These are phyloP conservation scores for Podospora appendiculata DNA, from an alignment of 495 filamentous ascomycete species.

Conservation along the genomic window DNA sequence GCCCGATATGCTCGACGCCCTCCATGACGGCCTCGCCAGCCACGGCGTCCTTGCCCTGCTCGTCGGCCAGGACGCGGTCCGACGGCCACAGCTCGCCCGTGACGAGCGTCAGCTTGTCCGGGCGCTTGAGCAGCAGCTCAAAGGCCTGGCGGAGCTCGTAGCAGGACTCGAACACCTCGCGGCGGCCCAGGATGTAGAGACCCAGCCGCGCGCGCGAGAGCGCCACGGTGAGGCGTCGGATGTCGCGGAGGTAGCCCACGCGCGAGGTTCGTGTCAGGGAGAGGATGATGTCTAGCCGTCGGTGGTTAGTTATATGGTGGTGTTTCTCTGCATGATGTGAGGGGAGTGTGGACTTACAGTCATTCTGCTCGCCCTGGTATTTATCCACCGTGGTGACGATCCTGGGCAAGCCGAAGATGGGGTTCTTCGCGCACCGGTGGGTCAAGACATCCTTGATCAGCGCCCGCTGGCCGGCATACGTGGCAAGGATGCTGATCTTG, in stretches of 20 bases:
- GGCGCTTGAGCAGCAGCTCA: constrained; percentile 58
- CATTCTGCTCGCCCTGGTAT: constrained; percentile 98
- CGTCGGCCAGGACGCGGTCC: constrained; percentile 46
- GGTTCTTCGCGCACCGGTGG: constrained; percentile 76
- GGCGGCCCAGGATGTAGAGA: constrained; percentile 86
- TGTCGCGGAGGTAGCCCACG: constrained; percentile 89
- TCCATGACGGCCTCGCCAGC: constrained; percentile 62
- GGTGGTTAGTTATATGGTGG: constrained; percentile 4
- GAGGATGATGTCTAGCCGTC: constrained; percentile 71
- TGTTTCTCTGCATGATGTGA: no score
- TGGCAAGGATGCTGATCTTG: constrained; percentile 83
- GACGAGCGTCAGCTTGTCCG: constrained; percentile 71
- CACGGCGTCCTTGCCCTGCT: constrained; percentile 42
- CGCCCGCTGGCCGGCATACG: constrained; percentile 91
- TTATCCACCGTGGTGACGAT: constrained; percentile 94
- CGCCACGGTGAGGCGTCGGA: constrained; percentile 92
- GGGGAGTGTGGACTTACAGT: constrained; percentile 62
- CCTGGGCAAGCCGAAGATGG: constrained; percentile 84
- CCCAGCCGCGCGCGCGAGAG: constrained; percentile 89
- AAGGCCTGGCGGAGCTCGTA: constrained; percentile 85
- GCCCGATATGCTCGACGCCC: constrained; percentile 86
- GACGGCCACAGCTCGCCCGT: constrained; percentile 83
- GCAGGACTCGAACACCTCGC: constrained; percentile 81
- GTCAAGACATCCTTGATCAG: constrained; percentile 81
- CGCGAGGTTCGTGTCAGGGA: constrained; percentile 81